phyloP scores from a whole-genome alignment of 345 rosid species.

The Limnanthes douglasii region DNA sequence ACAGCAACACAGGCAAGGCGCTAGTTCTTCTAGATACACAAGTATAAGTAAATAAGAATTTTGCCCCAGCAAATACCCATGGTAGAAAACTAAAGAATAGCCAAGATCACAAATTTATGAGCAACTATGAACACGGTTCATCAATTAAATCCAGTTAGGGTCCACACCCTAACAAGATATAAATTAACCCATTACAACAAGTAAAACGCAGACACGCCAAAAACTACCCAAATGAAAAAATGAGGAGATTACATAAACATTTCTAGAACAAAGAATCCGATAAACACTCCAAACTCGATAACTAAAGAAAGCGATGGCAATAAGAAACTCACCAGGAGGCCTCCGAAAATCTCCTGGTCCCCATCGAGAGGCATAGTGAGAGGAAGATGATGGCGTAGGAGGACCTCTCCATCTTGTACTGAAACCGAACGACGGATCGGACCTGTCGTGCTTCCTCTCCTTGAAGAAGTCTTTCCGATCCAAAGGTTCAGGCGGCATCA shows the following conservation, averaged over 20 bases:
- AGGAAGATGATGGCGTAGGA: conserved; percentile 26
- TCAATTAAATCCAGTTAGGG: too few species aligned
- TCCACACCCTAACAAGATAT: too few species aligned
- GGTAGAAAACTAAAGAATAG: background rate
- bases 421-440: conserved; percentile 34
- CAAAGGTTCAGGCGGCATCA: conserved; percentile 96
- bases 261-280: too few species aligned
- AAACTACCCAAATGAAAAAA: too few species aligned
- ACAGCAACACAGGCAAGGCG: conserved; percentile 10
- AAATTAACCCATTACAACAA: too few species aligned
- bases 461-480: conserved; percentile 81
- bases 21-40: conserved; percentile 2
- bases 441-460: conserved; percentile 85
- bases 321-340: conserved; percentile 68
- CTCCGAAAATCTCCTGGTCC: conserved; percentile 70
- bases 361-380: conserved; percentile 34
- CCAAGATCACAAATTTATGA: too few species aligned
- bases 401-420: conserved; percentile 67
- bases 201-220: too few species aligned
- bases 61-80: background rate
- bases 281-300: conserved; percentile 6
- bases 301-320: too few species aligned
- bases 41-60: background rate
- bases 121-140: too few species aligned
- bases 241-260: too few species aligned